Evolutionary conservation across 2,329 filamentous ascomycete species (phyloP).

Genomic region (Grosmannia clavigera): DNA sequence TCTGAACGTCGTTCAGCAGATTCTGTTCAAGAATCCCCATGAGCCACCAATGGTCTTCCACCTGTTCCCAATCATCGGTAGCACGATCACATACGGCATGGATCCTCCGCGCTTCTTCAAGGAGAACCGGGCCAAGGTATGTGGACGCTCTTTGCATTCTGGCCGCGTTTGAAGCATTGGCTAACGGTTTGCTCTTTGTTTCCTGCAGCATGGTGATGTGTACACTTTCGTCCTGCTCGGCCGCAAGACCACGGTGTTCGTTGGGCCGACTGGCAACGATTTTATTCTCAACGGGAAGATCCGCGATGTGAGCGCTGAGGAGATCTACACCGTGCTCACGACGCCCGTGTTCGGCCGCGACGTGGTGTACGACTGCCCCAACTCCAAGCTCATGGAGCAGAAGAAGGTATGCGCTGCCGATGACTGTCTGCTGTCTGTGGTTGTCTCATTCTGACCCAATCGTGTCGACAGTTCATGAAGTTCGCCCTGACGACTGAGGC

Average conservation of each 20-base stretch:
- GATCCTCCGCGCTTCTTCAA: constrained; percentile 82
- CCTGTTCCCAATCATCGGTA: constrained; percentile 74
- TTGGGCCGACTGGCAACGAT: constrained; percentile 39
- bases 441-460: neutral
- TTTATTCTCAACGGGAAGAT: constrained; percentile 44
- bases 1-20: constrained; percentile 68
- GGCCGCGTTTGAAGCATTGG: neutral
- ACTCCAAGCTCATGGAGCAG: constrained; percentile 78
- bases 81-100: constrained; percentile 88
- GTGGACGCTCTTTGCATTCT: neutral
- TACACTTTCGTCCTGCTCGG: constrained; percentile 43
- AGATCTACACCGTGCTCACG: constrained; percentile 38
- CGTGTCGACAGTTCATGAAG: constrained; percentile 48
- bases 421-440: neutral
- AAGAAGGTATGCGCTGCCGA: constrained; percentile 50
- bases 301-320: constrained; percentile 39
- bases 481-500: constrained; percentile 55
- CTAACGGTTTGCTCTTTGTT: neutral
- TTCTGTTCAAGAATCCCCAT: constrained; percentile 70
- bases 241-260: constrained; percentile 34
- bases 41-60: constrained; percentile 74
- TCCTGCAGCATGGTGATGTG: constrained; percentile 33
- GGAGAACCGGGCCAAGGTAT: constrained; percentile 56
- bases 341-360: constrained; percentile 58
- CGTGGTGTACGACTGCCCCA: constrained; percentile 76